Percentiles rank a stretch among this genome's conserved stretches.
These are phyloP conservation scores for Trifolium subterraneum DNA, from an alignment of 306 rosid species.

Conservation along the genomic window DNA sequence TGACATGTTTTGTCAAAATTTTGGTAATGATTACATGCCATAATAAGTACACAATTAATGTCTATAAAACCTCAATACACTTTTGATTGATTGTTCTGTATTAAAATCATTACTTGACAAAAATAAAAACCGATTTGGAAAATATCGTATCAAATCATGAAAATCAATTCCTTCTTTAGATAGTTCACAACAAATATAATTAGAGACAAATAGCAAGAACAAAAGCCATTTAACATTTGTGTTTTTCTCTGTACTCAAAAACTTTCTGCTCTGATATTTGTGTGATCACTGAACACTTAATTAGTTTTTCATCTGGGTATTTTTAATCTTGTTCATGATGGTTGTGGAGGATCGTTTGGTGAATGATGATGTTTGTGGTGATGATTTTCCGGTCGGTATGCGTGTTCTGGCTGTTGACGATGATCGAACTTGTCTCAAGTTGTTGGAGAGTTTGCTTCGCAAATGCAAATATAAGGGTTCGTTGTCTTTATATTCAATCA, in stretches of 20 bases:
- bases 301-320: not conserved
- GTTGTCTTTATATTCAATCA: constrained; percentile 15
- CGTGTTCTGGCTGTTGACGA: constrained; percentile 89
- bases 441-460: constrained; percentile 70
- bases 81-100: not conserved
- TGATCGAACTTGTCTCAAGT: constrained; percentile 68
- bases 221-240: not conserved
- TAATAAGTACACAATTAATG: not conserved
- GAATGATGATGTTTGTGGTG: constrained; percentile 37
- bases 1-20: too few species aligned
- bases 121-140: not conserved
- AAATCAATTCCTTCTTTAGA: not conserved
- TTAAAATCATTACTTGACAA: not conserved
- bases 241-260: not conserved
- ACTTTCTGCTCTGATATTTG: constrained; percentile 27
- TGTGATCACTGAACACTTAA: constrained; percentile 17
- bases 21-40: not conserved
- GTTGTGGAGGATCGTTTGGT: constrained; percentile 48
- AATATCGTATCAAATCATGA: not conserved
- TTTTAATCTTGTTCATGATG: constrained; percentile 47
- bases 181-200: not conserved
- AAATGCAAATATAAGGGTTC: constrained; percentile 84
- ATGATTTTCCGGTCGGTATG: constrained; percentile 83
- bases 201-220: not conserved
- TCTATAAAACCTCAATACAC: not conserved